Evolutionary conservation across 495 filamentous ascomycete genomes (phyloP), one percentile per base, ranked within the genome.

Genomic region (Melanomma pulvis-pyrius): DNA sequence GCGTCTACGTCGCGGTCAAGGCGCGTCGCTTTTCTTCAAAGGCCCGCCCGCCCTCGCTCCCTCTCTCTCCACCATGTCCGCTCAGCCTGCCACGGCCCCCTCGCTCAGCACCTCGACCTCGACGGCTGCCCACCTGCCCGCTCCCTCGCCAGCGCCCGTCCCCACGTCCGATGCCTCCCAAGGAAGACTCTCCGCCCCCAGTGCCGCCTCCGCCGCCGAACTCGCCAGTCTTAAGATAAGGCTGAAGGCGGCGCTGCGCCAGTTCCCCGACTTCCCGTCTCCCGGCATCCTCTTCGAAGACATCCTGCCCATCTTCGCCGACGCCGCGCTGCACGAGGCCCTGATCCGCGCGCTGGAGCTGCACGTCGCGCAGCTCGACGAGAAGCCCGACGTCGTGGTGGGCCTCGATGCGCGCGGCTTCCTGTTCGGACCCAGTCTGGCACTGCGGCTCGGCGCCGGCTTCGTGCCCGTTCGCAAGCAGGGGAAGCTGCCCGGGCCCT

Each of bases 251-350:
- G 82, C 85, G 32, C 80, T 91, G 52, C 84, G 86, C 68, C 88
- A 90, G 78, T 96, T 90, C 80, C 89, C 90, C 63, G 92, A 99
- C 83, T 98, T 99, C 80, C 96, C 96, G 34, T 88, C 89, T 53
- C 89, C 90, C 6, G 96, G 96, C 76, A 92, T 99, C 75, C 84
- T 96, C 60, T 99, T 99, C 79, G 92, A 97, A 83, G 96, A 99
- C 79, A 97, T 99, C 80, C 87, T 99, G 63, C 96, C 94, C 32
- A 88, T 99, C 70, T 99, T 99, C 82, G 88, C 89, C 76, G 82
- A 91, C 69, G 85, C 86, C n/a, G 73, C 76, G 26, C 79, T 92
- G 54, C 94, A 97, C 79, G 81, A 82, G 59, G 81, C 86, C 26
- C 87, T 99, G 26, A 79, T 98, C 71, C 87, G 88, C 69, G 93